Evolutionary conservation across 305 asterid genomes (phyloP).

Genomic region (Fraxinus greggii): DNA sequence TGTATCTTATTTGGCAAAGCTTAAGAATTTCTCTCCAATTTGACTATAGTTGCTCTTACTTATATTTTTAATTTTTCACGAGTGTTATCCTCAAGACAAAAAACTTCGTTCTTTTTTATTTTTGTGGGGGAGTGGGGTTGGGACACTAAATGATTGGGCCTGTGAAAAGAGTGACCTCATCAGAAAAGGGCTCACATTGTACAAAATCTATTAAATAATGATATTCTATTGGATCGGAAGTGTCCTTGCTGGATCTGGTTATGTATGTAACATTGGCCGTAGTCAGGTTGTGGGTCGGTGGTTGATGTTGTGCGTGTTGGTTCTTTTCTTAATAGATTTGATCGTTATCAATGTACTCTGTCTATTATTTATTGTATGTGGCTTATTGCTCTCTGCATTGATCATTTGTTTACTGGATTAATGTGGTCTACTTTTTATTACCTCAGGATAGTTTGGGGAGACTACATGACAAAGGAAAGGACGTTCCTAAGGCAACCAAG

Average conservation of each 20-base stretch:
- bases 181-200: constrained; percentile 5
- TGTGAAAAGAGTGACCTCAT: neutral
- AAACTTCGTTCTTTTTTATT: neutral
- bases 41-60: neutral
- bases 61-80: neutral
- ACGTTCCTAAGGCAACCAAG: constrained; percentile 67
- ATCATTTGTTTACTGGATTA: constrained; percentile 22
- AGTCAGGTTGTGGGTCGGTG: neutral
- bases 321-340: neutral
- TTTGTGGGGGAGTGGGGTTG: neutral
- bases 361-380: neutral
- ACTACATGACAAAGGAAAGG: constrained; percentile 67
- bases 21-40: constrained; percentile 12
- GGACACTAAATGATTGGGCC: neutral
- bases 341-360: neutral
- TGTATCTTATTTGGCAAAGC: constrained; percentile 4
- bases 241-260: constrained; percentile 19
- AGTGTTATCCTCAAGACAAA: constrained; percentile 1
- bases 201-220: neutral
- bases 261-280: constrained; percentile 13
- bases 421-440: constrained; percentile 25
- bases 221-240: neutral
- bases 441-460: constrained; percentile 79
- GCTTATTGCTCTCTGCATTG: constrained; percentile 16
- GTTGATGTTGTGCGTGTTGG: constrained; percentile 10